These are phyloP conservation scores for Deakozyma indianensis DNA, from an alignment of 805 yeast species.

Conservation along the genomic window DNA sequence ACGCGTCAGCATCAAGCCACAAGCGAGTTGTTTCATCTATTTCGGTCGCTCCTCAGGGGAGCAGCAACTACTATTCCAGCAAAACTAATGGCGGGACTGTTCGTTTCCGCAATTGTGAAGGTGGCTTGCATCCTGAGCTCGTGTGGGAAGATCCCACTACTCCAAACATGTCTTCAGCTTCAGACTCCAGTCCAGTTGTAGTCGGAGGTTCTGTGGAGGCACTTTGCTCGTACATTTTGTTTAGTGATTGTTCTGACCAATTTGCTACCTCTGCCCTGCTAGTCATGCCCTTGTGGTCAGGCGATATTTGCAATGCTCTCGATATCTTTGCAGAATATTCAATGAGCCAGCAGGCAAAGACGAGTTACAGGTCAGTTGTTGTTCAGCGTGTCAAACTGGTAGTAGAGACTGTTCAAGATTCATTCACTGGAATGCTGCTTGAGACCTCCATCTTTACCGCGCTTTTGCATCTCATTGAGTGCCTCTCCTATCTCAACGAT, in stretches of 20 bases:
- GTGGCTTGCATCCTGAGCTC: slow-evolving; percentile 47
- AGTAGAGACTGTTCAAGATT: slow-evolving; percentile 39
- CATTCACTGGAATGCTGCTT: slow-evolving; percentile 56
- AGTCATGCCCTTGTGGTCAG: slow-evolving; percentile 40
- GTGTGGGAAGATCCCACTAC: slow-evolving; percentile 34
- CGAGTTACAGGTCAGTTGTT: slow-evolving; percentile 16
- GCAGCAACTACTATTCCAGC: background rate
- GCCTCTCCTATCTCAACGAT: slow-evolving; percentile 33
- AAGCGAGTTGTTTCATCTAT: slow-evolving; percentile 6
- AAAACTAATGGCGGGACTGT: slow-evolving; percentile 2
- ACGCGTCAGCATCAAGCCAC: slow-evolving; percentile 1
- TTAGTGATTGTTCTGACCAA: slow-evolving; percentile 18
- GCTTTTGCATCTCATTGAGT: slow-evolving; percentile 38
- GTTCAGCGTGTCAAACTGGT: slow-evolving; percentile 39
- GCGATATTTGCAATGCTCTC: slow-evolving; percentile 29
- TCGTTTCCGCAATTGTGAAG: slow-evolving; percentile 4
- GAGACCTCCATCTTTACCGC: slow-evolving; percentile 46
- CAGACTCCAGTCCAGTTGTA: slow-evolving; percentile 10
- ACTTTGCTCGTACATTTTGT: slow-evolving; percentile 17
- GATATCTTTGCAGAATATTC: slow-evolving; percentile 31
- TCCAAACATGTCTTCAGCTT: background rate
- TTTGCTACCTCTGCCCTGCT: slow-evolving; percentile 30
- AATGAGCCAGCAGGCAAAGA: slow-evolving; percentile 10
- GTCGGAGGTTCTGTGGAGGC: slow-evolving; percentile 52
- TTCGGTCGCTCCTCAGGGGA: background rate